Evolutionary conservation across 2,329 filamentous ascomycete species (phyloP).

Genomic region (Fusarium miscanthi): DNA sequence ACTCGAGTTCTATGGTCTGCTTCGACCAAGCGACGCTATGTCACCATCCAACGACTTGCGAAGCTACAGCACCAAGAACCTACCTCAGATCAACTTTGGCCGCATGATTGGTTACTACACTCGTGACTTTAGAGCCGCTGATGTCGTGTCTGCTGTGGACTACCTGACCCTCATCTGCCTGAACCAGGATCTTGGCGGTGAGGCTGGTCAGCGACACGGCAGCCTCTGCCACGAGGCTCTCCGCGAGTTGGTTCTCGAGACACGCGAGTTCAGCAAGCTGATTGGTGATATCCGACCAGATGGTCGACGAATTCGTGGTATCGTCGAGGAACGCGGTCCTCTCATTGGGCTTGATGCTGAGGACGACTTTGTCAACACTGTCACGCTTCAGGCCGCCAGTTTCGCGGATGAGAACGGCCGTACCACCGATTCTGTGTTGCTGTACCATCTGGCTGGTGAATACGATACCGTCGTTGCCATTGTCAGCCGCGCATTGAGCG

Average conservation of each 20-base stretch:
- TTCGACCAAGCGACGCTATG: constrained; percentile 86
- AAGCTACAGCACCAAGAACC: constrained; percentile 73
- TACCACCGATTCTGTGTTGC: constrained; percentile 90
- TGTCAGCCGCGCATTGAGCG: constrained; percentile 88
- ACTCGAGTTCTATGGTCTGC: constrained; percentile 86
- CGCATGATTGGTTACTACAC: constrained; percentile 96
- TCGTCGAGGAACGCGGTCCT: constrained; percentile 85
- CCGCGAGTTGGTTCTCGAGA: constrained; percentile 95
- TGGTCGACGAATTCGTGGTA: constrained; percentile 84
- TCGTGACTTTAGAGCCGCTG: constrained; percentile 90
- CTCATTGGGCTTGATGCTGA: constrained; percentile 85
- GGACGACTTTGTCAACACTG: constrained; percentile 87
- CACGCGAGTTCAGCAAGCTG: constrained; percentile 91
- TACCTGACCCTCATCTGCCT: constrained; percentile 93
- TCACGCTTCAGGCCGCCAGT: constrained; percentile 90
- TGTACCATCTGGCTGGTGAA: constrained; percentile 94
- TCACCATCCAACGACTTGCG: constrained; percentile 77
- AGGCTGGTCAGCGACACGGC: constrained; percentile 79
- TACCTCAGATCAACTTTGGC: constrained; percentile 92
- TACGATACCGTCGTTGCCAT: constrained; percentile 95
- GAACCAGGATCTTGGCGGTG: constrained; percentile 82
- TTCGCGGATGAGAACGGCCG: constrained; percentile 95
- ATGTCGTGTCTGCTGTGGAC: constrained; percentile 90
- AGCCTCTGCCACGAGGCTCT: constrained; percentile 91
- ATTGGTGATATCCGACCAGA: constrained; percentile 91